These are phyloP conservation scores for Thecaphora thlaspeos DNA, from an alignment of 1,284 basidiomycete species.

Conservation along the genomic window DNA sequence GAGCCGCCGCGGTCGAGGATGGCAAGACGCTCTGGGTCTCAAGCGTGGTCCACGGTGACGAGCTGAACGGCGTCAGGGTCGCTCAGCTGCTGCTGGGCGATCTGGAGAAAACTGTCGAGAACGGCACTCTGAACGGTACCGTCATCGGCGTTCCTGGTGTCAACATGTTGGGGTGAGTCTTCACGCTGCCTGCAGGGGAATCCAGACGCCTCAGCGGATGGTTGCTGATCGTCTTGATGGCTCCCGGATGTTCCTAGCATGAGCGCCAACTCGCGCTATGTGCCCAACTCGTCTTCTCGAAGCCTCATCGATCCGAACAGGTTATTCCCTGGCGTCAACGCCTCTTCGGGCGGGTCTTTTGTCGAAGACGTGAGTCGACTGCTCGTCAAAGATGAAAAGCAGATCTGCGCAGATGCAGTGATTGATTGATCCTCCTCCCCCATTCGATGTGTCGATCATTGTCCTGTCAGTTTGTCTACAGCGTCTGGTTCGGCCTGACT, in stretches of 20 bases:
- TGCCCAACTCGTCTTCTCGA: neutral
- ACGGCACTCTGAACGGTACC: neutral
- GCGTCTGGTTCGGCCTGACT: neutral
- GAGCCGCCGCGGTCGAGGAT: neutral
- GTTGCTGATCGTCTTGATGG: too few species aligned
- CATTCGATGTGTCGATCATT: too few species aligned
- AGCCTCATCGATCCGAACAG: neutral
- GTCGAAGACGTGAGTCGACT: neutral
- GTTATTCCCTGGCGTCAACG: neutral
- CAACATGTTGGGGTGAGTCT: neutral
- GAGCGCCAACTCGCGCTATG: neutral
- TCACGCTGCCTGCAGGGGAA: neutral
- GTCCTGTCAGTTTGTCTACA: neutral
- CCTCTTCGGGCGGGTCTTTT: neutral
- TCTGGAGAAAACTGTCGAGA: neutral
- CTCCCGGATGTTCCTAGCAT: too few species aligned
- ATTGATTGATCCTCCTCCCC: too few species aligned
- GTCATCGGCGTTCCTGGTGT: neutral
- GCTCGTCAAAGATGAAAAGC: too few species aligned
- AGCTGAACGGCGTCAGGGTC: neutral
- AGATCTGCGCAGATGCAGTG: too few species aligned
- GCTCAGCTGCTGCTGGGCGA: neutral
- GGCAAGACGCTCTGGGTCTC: conserved; percentile 1
- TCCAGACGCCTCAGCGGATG: too few species aligned
- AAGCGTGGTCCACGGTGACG: neutral